Percentiles rank a stretch among this genome's conserved stretches.
These are phyloP conservation scores for Earliella scabrosa DNA, from an alignment of 1,284 basidiomycete species.

Conservation along the genomic window DNA sequence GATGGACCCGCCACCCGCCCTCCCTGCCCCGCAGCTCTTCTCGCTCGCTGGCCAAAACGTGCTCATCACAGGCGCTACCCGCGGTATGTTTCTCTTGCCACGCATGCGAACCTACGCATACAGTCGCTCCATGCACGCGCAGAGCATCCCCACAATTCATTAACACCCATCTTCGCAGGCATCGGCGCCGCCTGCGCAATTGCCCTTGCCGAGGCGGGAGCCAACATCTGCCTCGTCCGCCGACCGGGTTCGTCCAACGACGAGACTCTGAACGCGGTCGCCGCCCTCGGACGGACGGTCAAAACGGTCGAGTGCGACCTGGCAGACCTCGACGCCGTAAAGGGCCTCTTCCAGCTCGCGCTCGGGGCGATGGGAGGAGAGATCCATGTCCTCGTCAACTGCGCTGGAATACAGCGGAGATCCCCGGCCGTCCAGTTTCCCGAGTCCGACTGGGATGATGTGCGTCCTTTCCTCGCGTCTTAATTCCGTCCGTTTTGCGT, in stretches of 20 bases:
- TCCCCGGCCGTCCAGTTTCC: slow-evolving; percentile 83
- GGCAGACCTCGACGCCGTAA: slow-evolving; percentile 68
- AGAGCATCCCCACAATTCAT: slow-evolving; percentile 9
- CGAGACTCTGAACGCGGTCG: slow-evolving; percentile 60
- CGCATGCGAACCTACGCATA: slow-evolving; percentile 19
- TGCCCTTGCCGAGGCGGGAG: slow-evolving; percentile 81
- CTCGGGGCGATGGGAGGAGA: slow-evolving; percentile 62
- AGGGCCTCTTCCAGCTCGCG: slow-evolving; percentile 66
- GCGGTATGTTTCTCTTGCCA: slow-evolving; percentile 32
- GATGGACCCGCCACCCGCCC: slow-evolving; percentile 49
- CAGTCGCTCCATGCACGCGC: slow-evolving; percentile 16
- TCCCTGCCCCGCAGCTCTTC: slow-evolving; percentile 60
- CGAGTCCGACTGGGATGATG: slow-evolving; percentile 91
- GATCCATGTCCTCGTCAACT: slow-evolving; percentile 91
- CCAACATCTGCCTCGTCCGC: slow-evolving; percentile 81
- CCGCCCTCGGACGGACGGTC: slow-evolving; percentile 44
- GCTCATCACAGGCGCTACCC: slow-evolving; percentile 72
- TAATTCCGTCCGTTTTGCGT: slow-evolving; percentile 9
- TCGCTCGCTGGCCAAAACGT: slow-evolving; percentile 61
- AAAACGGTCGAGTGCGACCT: slow-evolving; percentile 80
- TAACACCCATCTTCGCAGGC: slow-evolving; percentile 45
- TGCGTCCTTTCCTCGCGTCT: slow-evolving; percentile 42
- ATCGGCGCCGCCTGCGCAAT: slow-evolving; percentile 77
- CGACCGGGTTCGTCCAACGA: slow-evolving; percentile 57
- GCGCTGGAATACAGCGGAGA: slow-evolving; percentile 92